Base-by-base conservation (phyloP, 495 filamentous ascomycete species). In the Achaetomiella virescens region DNA sequence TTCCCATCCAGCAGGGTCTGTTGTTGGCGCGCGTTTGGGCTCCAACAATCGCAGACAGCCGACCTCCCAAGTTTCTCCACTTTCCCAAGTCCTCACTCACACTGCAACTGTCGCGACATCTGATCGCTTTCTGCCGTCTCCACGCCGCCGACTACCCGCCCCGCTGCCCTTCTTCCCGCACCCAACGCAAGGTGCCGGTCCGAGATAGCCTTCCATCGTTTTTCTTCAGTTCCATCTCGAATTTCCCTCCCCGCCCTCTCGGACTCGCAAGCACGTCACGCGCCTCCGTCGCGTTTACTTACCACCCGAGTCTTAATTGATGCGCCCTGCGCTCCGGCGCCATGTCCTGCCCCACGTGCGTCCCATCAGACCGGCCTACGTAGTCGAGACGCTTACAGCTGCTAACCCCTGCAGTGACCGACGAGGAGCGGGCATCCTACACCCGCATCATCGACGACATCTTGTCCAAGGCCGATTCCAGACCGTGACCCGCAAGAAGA, bases 401-500 rank as follows among this genome's bases (percentile, higher is more conserved):
- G 36, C 17, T 54, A 33, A 42, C 10, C 27, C 24, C 17, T 8
- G 52, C 68, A 91, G 88, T 91, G 58, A 79, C 84, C n/a, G 63
- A 79, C 47, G 85, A 87, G 54, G 75, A 82, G 61, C 77, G 80
- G 70, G 75, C 78, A 33, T 75, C 84, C 55, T 97, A 90, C 72
- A 84, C 81, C 45, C 81, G 81, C 60, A 87, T 97, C 72, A 97
- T 98, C 69, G 93, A 98, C 67, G 81, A 75, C n/a, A 96, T 98
- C 61, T 78, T 98, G 21, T 81, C 79, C 14, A 78, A 78, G 25
- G 88, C 88, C 58, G 90, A 98, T 62, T 98, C 41, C 81, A 86
- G 53, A 96, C 90, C 33, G 86, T 98, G 56, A 95, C 93, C 24
- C 87, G 90, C 60, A 97, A 97, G 74, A 83, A 86, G 67, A 89